These are phyloP conservation scores for Dendrostoma leiphaemia DNA, from an alignment of 2,329 filamentous ascomycete species.

Conservation along the genomic window DNA sequence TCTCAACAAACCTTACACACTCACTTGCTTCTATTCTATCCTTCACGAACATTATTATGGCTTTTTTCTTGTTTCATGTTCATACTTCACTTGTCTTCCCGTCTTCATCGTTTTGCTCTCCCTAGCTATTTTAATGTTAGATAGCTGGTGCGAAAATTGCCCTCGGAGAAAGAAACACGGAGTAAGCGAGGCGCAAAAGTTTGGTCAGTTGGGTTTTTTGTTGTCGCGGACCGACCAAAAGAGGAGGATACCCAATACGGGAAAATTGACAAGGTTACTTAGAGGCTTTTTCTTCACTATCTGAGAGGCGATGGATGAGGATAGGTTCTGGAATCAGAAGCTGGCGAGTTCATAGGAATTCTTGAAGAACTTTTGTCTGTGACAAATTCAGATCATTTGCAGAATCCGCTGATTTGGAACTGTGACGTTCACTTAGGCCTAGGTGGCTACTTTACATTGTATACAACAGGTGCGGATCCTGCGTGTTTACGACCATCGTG, in stretches of 20 bases:
- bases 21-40: slow-evolving; percentile 11
- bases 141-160: slow-evolving; percentile 14
- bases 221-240: slow-evolving; percentile 1
- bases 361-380: not conserved
- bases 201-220: not conserved
- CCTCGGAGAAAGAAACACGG: not conserved
- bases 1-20: not conserved
- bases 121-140: slow-evolving; percentile 7
- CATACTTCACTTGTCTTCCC: not conserved
- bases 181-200: slow-evolving; percentile 12
- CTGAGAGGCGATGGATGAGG: not conserved
- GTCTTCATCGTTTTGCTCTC: not conserved
- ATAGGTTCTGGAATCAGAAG: not conserved
- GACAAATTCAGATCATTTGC: not conserved
- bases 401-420: not conserved
- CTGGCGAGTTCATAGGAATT: not conserved
- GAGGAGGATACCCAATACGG: slow-evolving; percentile 15
- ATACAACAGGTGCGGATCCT: too few relatives aligned
- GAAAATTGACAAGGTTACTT: not conserved
- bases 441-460: too few relatives aligned
- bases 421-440: too few relatives aligned
- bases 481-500: too few relatives aligned
- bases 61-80: not conserved
- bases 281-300: too few relatives aligned
- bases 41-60: not conserved